A percentile compares a stretch with the other conserved stretches of the same genome.
Evolutionary conservation across 495 filamentous ascomycete genomes (phyloP).

Genomic region (Lepraria neglecta): DNA sequence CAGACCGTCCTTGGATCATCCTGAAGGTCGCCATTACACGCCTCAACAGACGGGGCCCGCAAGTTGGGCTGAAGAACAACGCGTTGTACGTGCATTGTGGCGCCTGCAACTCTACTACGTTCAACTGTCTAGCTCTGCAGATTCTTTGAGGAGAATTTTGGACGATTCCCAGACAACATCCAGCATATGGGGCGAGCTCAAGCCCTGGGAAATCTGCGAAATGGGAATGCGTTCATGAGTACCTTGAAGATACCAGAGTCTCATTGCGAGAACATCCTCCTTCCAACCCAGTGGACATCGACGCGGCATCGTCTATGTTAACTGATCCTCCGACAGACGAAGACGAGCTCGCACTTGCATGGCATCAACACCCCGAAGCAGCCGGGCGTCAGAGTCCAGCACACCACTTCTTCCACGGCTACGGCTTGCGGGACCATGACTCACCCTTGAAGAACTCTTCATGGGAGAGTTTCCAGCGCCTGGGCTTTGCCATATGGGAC

Average conservation of each 20-base stretch:
- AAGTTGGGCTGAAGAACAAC: constrained; percentile 3
- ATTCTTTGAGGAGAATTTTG: background rate
- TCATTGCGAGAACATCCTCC: background rate
- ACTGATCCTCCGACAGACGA: background rate
- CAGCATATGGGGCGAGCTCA: background rate
- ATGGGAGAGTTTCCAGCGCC: background rate
- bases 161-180: background rate
- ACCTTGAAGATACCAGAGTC: background rate
- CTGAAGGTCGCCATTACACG: constrained; percentile 1
- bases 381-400: constrained; percentile 10
- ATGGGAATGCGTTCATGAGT: background rate
- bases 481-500: constrained; percentile 15
- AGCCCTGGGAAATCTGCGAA: background rate
- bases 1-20: constrained; percentile 8
- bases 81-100: constrained; percentile 13
- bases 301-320: background rate
- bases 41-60: background rate
- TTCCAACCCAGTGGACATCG: background rate
- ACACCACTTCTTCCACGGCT: constrained; percentile 12
- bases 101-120: constrained; percentile 9
- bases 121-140: background rate
- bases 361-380: background rate
- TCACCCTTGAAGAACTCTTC: background rate
- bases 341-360: background rate
- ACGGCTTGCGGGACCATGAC: background rate